A percentile compares a stretch with the other conserved stretches of the same genome.
phyloP scores from a whole-genome alignment of 106 monocot species.

The Platanthera guangdongensis region DNA sequence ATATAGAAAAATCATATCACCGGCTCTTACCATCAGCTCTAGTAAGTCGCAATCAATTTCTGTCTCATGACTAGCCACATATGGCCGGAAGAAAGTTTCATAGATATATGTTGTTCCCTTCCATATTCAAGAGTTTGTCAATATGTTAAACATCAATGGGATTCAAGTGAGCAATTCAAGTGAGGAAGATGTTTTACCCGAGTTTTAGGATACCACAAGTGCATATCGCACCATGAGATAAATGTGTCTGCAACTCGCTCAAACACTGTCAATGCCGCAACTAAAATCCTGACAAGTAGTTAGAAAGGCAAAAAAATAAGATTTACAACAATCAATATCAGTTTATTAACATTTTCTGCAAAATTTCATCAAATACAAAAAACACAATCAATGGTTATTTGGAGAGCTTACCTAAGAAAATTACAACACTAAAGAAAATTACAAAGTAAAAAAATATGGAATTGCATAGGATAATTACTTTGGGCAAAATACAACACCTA shows the following conservation, averaged over 20 bases:
- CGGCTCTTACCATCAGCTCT: conserved; percentile 44
- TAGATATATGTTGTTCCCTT: too few species aligned
- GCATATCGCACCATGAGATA: conserved; percentile 46
- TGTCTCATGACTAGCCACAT: conserved; percentile 40
- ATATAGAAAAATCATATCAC: conserved; percentile 35
- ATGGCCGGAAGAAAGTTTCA: conserved; percentile 66
- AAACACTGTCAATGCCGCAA: too few species aligned
- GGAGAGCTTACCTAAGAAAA: conserved; percentile 49
- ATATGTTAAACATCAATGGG: neutral
- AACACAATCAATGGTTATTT: neutral
- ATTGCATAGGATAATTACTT: too few species aligned
- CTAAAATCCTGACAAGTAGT: too few species aligned
- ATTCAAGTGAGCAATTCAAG: neutral
- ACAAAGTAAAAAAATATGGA: too few species aligned
- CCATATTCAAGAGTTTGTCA: neutral
- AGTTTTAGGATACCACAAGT: conserved; percentile 85
- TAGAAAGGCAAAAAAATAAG: too few species aligned
- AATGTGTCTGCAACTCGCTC: too few species aligned
- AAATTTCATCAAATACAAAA: neutral
- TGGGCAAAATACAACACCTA: too few species aligned
- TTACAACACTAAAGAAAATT: neutral
- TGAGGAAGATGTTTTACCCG: conserved; percentile 29
- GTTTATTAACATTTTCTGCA: neutral
- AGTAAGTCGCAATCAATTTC: conserved; percentile 54
- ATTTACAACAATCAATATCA: neutral